These are phyloP conservation scores for Tylopilus vinaceipallidus DNA, from an alignment of 768 basidiomycete species.

Conservation along the genomic window DNA sequence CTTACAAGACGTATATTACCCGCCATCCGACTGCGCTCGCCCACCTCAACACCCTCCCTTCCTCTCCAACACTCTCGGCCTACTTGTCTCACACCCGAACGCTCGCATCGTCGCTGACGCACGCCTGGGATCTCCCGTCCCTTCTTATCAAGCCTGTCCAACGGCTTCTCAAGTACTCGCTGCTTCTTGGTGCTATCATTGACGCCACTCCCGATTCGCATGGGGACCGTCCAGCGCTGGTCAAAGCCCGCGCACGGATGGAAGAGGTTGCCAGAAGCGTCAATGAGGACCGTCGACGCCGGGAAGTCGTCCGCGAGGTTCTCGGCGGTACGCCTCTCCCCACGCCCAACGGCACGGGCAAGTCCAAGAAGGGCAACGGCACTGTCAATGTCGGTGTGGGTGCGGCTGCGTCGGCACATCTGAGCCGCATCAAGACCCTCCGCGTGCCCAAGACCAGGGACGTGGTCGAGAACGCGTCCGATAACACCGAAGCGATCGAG, in stretches of 20 bases:
- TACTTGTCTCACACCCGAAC: slow-evolving; percentile 68
- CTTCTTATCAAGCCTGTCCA: slow-evolving; percentile 98
- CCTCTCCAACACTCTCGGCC: slow-evolving; percentile 46
- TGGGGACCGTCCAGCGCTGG: slow-evolving; percentile 48
- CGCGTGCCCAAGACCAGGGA: slow-evolving; percentile 36
- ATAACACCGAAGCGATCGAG: slow-evolving; percentile 43
- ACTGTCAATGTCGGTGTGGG: slow-evolving; percentile 42
- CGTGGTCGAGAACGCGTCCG: slow-evolving; percentile 24
- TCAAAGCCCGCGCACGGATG: slow-evolving; percentile 42
- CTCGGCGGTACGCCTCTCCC: slow-evolving; percentile 42
- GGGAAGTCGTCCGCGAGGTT: slow-evolving; percentile 78
- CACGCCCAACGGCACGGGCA: slow-evolving; percentile 39
- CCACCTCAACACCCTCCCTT: slow-evolving; percentile 51
- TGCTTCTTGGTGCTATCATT: slow-evolving; percentile 76
- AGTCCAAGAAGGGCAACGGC: slow-evolving; percentile 37
- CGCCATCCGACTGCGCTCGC: slow-evolving; percentile 72
- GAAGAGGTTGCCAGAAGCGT: slow-evolving; percentile 74
- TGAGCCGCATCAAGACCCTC: slow-evolving; percentile 59
- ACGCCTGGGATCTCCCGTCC: slow-evolving; percentile 91
- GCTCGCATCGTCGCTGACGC: slow-evolving; percentile 68
- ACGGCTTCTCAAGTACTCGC: slow-evolving; percentile 89
- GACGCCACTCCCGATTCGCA: slow-evolving; percentile 72
- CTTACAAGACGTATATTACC: slow-evolving; percentile 80
- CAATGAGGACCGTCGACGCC: slow-evolving; percentile 73
- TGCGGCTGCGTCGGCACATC: slow-evolving; percentile 54